Evolutionary conservation across 2,329 filamentous ascomycete genomes (phyloP), one percentile per base, ranked within the genome.

Genomic region (Diplocarpon mali): DNA sequence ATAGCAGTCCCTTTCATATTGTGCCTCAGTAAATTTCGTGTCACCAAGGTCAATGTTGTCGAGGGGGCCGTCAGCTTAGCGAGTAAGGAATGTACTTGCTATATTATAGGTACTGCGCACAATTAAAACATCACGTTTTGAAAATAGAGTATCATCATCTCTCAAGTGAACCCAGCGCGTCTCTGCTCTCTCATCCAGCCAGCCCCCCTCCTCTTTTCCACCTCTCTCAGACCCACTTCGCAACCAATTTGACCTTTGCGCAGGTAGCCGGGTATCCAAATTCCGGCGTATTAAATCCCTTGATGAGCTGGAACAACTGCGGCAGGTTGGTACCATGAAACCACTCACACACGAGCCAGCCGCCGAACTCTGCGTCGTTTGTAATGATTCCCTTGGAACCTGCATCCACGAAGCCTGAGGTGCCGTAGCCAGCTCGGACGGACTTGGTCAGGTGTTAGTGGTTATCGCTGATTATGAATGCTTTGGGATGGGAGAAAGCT

Each of bases 271-370:
- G 30, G 30, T 12, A 32, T 3, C 11, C n/a, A 14, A 5, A 3
- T 3, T 32, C n/a, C 30, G 30, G 30, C 4, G 13, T 15, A 17
- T 35, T 14, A 35, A 35, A 35, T 10, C 9, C 42, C 45, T 47
- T 50, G 12, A 56, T 51, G 41, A 56, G 35, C 39, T 53, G 45
- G 28, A 58, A 56, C 9, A 57, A 20, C 16, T 57, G 54, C n/a
- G 53, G 54, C 5, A 48, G 47, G 44, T 57, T 56, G 15, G 46
- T n/a, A 0, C 46, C 53, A 45, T 56, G 54, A 29, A 29, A 50
- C 53, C 54, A 57, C 31, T 57, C 52, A n/a, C 56, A 58, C 3
- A 56, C 54, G 13, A 57, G 14, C 54, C 55, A 58, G 0, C 55
- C 55, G 47, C 51, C 53, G 36, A 45, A 46, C 36, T 52, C 50